phyloP scores from a whole-genome alignment of 148 eudicot genomes.

The Fagopyrum homotropicum region DNA sequence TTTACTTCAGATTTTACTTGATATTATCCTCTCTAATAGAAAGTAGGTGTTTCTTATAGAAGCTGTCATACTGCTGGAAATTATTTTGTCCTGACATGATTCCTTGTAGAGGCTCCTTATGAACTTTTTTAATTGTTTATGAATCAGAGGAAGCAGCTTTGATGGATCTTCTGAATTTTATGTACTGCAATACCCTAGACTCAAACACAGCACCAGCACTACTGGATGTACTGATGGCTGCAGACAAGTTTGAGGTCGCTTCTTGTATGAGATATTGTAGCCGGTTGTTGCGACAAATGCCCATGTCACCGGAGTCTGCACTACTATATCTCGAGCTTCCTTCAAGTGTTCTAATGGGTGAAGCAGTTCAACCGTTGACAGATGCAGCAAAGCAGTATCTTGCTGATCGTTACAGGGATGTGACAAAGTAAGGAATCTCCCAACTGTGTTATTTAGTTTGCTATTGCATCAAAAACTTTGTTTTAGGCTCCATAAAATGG shows the following conservation, averaged over 20 bases:
- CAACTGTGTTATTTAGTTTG: neutral
- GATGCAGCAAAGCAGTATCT: constrained; percentile 77
- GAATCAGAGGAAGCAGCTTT: constrained; percentile 82
- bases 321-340: constrained; percentile 74
- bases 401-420: constrained; percentile 68
- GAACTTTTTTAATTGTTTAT: constrained; percentile 9
- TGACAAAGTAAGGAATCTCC: constrained; percentile 48
- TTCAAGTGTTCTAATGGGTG: constrained; percentile 77
- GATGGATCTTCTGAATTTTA: constrained; percentile 76
- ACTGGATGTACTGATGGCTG: constrained; percentile 81
- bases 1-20: neutral
- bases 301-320: constrained; percentile 79
- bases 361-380: constrained; percentile 81
- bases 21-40: neutral
- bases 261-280: constrained; percentile 82
- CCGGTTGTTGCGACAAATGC: constrained; percentile 48
- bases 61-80: neutral
- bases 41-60: neutral
- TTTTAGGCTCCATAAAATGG: neutral
- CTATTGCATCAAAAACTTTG: neutral
- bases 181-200: constrained; percentile 62
- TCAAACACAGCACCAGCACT: constrained; percentile 55
- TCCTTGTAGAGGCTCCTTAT: neutral
- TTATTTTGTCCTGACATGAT: neutral
- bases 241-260: constrained; percentile 86